phyloP scores from a whole-genome alignment of 2,329 filamentous ascomycete genomes.

The Fusarium sp. region DNA sequence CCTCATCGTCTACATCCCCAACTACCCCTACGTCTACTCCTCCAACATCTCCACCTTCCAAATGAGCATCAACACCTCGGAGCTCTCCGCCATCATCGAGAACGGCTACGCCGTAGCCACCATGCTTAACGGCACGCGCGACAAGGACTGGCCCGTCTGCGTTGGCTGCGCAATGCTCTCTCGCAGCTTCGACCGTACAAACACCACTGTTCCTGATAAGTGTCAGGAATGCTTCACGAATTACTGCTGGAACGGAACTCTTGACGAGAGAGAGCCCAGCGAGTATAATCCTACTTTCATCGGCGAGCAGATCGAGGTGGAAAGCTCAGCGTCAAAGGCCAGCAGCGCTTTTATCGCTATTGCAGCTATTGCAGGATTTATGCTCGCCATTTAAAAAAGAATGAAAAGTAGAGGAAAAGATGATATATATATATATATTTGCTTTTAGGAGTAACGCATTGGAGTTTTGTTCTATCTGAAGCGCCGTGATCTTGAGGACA shows the following conservation, averaged over 20 bases:
- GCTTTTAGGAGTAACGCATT: background rate
- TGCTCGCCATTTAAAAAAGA: conserved; percentile 29
- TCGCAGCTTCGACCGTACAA: conserved; percentile 78
- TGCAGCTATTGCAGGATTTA: conserved; percentile 31
- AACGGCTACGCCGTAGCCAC: conserved; percentile 90
- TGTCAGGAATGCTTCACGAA: conserved; percentile 80
- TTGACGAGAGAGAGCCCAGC: conserved; percentile 48
- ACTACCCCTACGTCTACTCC: conserved; percentile 76
- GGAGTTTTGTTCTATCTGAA: conserved; percentile 29
- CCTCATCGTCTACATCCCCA: conserved; percentile 85
- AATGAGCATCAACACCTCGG: conserved; percentile 66
- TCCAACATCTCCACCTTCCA: conserved; percentile 86
- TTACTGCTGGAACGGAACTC: conserved; percentile 95
- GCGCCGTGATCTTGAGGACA: conserved; percentile 17
- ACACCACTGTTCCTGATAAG: conserved; percentile 72
- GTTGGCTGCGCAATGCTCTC: conserved; percentile 88
- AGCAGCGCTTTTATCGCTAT: conserved; percentile 24
- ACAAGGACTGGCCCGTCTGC: conserved; percentile 81
- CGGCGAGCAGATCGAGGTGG: conserved; percentile 39
- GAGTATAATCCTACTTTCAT: conserved; percentile 45
- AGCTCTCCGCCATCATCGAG: conserved; percentile 82
- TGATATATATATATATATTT: background rate
- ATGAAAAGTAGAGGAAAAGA: background rate
- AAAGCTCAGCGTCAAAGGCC: conserved; percentile 35
- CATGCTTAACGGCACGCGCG: conserved; percentile 80